Evolutionary conservation across 345 rosid genomes (phyloP), one percentile per base, ranked within the genome.

Genomic region (Murraya paniculata): DNA sequence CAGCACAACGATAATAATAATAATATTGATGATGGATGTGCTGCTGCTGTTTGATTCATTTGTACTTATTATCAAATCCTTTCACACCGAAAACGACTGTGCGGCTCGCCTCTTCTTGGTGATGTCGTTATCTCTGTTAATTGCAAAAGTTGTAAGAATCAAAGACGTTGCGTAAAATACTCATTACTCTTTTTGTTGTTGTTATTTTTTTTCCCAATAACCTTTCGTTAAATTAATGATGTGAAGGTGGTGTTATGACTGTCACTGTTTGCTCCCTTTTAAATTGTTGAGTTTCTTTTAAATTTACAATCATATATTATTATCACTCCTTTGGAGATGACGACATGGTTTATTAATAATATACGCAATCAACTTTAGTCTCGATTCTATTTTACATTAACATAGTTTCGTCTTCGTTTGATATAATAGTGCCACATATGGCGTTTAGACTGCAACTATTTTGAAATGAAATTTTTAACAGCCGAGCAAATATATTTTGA

Each of bases 11-110:
- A 45, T 45, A 13, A 11, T 13, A 45, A 33, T 2, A 33, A 13
- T 13, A 45, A 0, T 11, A 10, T 5, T 60, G 14, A 9, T 13
- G 30, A 60, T 68, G 86, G 64, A 78, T 80, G 56, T 62, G 78
- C 76, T 64, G 79, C 68, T 9, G 79, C 74, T 9, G 90, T 80
- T n/a, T 87, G 69, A 87, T 71, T 79, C 36, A 53, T n/a, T 25
- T 45, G 70, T 75, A 55, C 39, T 67, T 19, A 36, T 19, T 14
- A 24, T 53, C 57, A 8, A 22, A 11, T 33, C 24, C 18, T 72
- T 18, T 35, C n/a, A 57, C 3, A 10, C 76, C 35, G 9, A 38
- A 73, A 38, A 2, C 7, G 66, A 10, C 10, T 30, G 5, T 8
- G 3, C 57, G 57, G 57, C 7, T 16, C 18, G 1, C 13, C 24